Base-by-base conservation (phyloP, 208 protist species). In the Blastocrithidia nonstop region DNA sequence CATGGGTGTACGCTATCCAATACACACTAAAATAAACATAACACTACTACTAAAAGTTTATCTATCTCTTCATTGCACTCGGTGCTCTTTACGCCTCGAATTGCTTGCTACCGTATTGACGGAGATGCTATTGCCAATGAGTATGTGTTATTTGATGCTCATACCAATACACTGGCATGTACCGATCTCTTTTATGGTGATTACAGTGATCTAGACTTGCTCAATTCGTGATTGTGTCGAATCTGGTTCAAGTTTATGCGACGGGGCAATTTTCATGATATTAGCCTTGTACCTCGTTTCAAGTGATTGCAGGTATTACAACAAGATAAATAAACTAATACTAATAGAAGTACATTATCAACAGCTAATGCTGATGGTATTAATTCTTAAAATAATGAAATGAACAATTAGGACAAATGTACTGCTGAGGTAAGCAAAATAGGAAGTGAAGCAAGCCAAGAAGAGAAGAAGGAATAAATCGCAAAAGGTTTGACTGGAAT, bases 211-310 rank as follows among this genome's bases (percentile, higher is more conserved):
- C 55, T 82, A 29, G 81, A 90, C 48, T 73, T 76, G 16, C 66
- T 79, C n/a, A 90, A 90, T 68, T 70, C 66, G 15, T 86, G 81
- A 73, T 74, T 90, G 72, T 87, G 81, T 33, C 81, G 81, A 4
- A 76, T 90, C 41, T 90, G 75, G 73, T 90, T 90, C 46, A 90
- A 90, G 60, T 82, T 90, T 26, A 84, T 87, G 76, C 80, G 80
- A 57, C 36, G 43, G 17, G 81, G 81, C 37, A 58, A 86, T 54
- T 66, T 87, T 66, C 86, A 82, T 46, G 70, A 71, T 29, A 61
- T 61, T 7, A 74, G 82, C 47, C 1, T 70, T 19, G 66, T 74
- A 17, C 81, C 81, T 32, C 65, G 73, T 25, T 75, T 71, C 47
- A 86, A 86, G 57, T 84, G 70, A 67, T 48, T 70, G 21, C 69